phyloP scores from a whole-genome alignment of 1,284 basidiomycete genomes.

The Sphagnurus paluster region DNA sequence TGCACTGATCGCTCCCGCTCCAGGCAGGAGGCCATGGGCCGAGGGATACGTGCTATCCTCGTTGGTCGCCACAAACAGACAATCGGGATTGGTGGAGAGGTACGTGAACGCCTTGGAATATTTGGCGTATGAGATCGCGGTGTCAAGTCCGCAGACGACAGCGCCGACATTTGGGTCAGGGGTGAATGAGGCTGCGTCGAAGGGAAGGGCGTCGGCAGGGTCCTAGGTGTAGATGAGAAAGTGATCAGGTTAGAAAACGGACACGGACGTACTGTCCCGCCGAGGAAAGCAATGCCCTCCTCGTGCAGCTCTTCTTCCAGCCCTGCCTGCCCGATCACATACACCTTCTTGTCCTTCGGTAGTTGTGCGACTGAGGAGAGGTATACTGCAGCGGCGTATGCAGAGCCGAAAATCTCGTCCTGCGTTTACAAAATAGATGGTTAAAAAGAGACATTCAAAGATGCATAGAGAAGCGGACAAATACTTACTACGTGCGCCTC shows the following conservation, averaged over 20 bases:
- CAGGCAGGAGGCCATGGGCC: conserved; percentile 80
- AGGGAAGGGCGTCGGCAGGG: conserved; percentile 75
- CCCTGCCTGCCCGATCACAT: conserved; percentile 91
- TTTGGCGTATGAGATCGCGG: conserved; percentile 87
- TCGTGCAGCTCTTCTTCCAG: conserved; percentile 90
- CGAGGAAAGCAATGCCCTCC: conserved; percentile 79
- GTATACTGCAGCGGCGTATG: conserved; percentile 93
- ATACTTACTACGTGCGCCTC: conserved; percentile 76
- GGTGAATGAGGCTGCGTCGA: conserved; percentile 70
- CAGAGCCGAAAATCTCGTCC: conserved; percentile 96
- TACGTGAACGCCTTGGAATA: conserved; percentile 93
- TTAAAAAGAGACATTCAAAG: no score
- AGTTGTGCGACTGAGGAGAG: conserved; percentile 87
- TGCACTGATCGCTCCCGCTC: conserved; percentile 83
- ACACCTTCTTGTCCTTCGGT: conserved; percentile 91
- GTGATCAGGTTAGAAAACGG: not conserved
- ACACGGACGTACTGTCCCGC: conserved; percentile 74
- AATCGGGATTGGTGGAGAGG: conserved; percentile 75
- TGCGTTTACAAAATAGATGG: no score
- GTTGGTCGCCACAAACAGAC: conserved; percentile 91
- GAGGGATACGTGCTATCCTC: conserved; percentile 90
- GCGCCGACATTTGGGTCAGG: conserved; percentile 83
- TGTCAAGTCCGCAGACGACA: conserved; percentile 89
- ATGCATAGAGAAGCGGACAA: conserved; percentile 11
- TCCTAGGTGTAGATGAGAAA: conserved; percentile 50